Evolutionary conservation across 202 grass and related monocot genomes (phyloP).

Genomic region (Panicum virgatum): DNA sequence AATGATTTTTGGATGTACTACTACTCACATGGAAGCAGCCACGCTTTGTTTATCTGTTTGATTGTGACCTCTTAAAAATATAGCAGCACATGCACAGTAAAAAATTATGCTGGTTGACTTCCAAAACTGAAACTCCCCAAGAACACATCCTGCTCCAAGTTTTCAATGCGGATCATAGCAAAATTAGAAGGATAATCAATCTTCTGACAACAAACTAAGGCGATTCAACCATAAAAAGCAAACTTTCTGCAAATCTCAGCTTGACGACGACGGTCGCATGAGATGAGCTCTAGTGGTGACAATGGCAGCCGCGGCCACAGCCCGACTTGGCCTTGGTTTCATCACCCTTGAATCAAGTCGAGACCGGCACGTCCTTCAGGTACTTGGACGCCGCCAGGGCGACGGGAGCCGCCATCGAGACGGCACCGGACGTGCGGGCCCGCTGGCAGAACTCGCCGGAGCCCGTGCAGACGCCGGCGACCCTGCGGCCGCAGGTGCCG

Average conservation of each 20-base stretch:
- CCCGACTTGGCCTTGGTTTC: neutral
- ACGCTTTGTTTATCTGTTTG: neutral
- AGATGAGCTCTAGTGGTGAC: conserved; percentile 15
- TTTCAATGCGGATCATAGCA: neutral
- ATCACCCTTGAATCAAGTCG: neutral
- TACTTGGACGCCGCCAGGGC: neutral
- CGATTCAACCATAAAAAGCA: no score
- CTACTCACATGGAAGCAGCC: neutral
- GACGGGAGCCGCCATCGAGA: conserved; percentile 13
- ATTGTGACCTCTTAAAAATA: neutral
- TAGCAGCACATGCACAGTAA: neutral
- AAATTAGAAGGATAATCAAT: neutral
- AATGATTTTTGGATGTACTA: neutral
- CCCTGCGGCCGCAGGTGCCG: conserved; percentile 1
- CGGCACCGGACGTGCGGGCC: neutral
- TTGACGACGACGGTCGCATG: neutral
- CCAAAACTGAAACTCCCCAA: neutral
- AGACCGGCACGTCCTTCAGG: conserved; percentile 24
- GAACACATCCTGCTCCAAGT: neutral
- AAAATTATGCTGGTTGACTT: neutral
- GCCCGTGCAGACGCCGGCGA: neutral
- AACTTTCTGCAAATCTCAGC: neutral
- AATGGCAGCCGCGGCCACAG: conserved; percentile 1
- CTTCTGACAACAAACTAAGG: neutral
- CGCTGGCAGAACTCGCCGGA: conserved; percentile 1